Evolutionary conservation across 306 rosid species (phyloP), one percentile per base, ranked within the genome.

Genomic region (Carpinus viminea): DNA sequence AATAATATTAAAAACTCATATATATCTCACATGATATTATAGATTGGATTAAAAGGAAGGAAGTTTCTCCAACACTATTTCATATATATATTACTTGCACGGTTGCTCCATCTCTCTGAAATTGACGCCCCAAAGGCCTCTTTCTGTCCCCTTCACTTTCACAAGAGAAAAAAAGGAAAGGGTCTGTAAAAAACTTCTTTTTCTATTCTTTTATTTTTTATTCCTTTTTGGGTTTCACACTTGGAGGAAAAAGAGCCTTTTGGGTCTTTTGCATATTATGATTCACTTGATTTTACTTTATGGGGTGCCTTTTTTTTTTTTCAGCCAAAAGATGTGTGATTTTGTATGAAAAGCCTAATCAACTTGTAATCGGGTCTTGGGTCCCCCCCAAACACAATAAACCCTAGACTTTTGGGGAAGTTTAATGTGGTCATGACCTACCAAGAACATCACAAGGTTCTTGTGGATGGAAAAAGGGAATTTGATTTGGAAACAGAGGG

Each of bases 41-140:
- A 24, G 1, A 24, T 24, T 24, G n/a, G n/a, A n/a, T n/a, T n/a
- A n/a, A n/a, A 24, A 24, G 26, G 26, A 24, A 24, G 1, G 26
- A 24, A 24, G 26, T 24, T 24, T 24, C 26, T 24, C 1, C 26
- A 24, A 24, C 20, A 59, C 76, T 75, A 51, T n/a, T n/a, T n/a
- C n/a, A n/a, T n/a, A n/a, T 48, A 0, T 74, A 59, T 41, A 41
- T 5, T 41, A 68, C 89, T 80, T 82, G 83, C 87, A 79, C 88
- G 84, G 74, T 78, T 85, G 83, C 26, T 86, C 82, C 51, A 52
- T 47, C 77, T 50, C 79, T 54, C 17, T 68, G 72, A 68, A 41
- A 68, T 41, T 68, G 72, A 65, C 41, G 72, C 31, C 72, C 48
- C 71, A 38, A 36, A 36, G 70, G 31, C 13, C 2, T 41, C 16